Base-by-base conservation (phyloP, 129 eudicot genomes). In the Scalesia atractyloides region DNA sequence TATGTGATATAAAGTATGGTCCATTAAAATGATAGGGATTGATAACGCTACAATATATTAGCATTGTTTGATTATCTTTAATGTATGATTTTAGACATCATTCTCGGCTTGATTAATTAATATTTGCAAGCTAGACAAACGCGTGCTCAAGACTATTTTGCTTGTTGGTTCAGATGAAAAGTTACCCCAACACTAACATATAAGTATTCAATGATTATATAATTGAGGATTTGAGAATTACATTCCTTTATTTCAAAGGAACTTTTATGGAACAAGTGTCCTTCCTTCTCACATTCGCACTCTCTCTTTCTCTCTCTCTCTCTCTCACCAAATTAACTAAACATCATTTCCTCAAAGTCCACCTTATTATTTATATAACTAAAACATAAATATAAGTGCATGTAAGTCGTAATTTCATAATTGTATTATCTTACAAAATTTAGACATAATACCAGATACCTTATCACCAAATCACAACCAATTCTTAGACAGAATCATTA, bases 241-340 rank as follows among this genome's bases (percentile, higher is more conserved):
- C 69, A 72, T 86, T 74, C 79, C 91, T 86, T 86, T 79, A 77
- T 76, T 76, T 86, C 78, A 73, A 86, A 86, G 87, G 79, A 74
- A 86, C 82, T 47, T 80, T 80, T 76, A 76, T 80, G 59, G 91
- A 48, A 77, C 62, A 53, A 73, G 90, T 75, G 80, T 60, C 76
- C 51, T 69, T 77, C 73, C 49, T 57, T 53, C 66, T 63, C 69
- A 66, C 70, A 72, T 62, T 75, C 85, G 60, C 72, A 56, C 74
- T 47, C 71, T 68, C 48, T 47, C 56, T 33, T 13, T 39, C 37
- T 67, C 26, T 22, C 26, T 22, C 26, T 22, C 26, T 22, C 26
- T 71, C 78, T 57, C 73, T 74, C 66, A 74, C 81, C 20, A 70
- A 72, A 68, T 85, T 70, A 84, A 76, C 67, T 77, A 70, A 65